Evolutionary conservation across 225 moss, liverwort and hornwort species (phyloP).

Genomic region (Sphagnum tenellum): DNA sequence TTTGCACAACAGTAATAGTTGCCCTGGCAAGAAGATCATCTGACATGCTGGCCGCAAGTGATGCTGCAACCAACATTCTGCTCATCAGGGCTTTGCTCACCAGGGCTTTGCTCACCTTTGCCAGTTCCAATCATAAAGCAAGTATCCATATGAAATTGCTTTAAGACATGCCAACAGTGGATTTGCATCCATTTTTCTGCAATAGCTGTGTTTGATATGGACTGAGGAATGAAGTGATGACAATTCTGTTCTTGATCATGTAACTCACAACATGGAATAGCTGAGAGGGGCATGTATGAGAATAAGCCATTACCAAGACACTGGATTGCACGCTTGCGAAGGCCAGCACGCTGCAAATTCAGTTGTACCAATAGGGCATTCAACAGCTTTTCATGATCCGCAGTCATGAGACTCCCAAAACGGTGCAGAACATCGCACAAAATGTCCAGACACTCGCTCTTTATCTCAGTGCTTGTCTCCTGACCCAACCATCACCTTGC

Average conservation of each 20-base stretch:
- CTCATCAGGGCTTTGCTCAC: no score
- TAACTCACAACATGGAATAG: no score
- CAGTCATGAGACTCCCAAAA: constrained; percentile 89
- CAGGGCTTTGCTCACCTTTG: no score
- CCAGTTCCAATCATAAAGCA: no score
- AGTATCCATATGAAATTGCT: no score
- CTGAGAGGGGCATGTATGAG: no score
- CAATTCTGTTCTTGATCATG: no score
- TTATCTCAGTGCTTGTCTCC: constrained; percentile 97
- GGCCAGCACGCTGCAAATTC: constrained; percentile 93
- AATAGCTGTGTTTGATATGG: no score
- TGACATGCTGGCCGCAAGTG: constrained; percentile 96
- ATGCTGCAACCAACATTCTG: constrained; percentile 46
- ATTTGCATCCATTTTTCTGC: no score
- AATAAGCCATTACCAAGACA: constrained; percentile 69
- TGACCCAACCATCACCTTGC: constrained; percentile 29
- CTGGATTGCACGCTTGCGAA: constrained; percentile 97
- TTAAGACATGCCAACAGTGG: no score
- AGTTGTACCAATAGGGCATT: constrained; percentile 87
- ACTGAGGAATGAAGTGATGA: no score
- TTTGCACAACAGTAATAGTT: constrained; percentile 83
- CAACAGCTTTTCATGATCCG: constrained; percentile 87
- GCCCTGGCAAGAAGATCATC: constrained; percentile 96
- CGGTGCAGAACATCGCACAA: constrained; percentile 97
- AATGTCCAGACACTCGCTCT: constrained; percentile 97